Evolutionary conservation across 768 basidiomycete genomes (phyloP).

Genomic region (Lactarius sanguifluus): DNA sequence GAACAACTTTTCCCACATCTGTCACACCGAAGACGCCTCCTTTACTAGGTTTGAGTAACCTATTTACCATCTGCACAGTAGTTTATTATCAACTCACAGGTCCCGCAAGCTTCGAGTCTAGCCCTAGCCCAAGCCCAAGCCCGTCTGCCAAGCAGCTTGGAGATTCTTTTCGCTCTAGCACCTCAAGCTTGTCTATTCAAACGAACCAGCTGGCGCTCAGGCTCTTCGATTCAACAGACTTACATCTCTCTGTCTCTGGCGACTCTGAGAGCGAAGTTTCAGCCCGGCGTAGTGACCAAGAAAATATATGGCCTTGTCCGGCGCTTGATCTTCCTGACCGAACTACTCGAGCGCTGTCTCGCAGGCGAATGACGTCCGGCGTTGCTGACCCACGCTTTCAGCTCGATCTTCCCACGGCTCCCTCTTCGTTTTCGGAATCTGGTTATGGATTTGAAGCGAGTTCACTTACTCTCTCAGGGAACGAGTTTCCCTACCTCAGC

Average conservation of each 20-base stretch:
- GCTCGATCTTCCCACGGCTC: constrained; percentile 30
- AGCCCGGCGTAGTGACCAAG: constrained; percentile 14
- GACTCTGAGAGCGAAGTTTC: constrained; percentile 1
- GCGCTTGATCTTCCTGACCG: constrained; percentile 7
- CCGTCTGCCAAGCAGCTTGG: constrained; percentile 14
- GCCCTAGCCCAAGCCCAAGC: constrained; percentile 23
- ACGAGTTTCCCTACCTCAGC: constrained; percentile 16
- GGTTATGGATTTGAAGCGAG: constrained; percentile 19
- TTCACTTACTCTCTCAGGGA: constrained; percentile 14
- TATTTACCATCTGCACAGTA: not conserved
- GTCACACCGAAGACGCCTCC: constrained; percentile 18
- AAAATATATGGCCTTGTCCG: constrained; percentile 14
- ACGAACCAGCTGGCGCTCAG: constrained; percentile 7
- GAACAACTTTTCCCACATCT: not conserved
- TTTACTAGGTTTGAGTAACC: constrained; percentile 19
- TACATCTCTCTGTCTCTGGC: constrained; percentile 7
- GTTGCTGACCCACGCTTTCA: constrained; percentile 33
- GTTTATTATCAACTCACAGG: constrained; percentile 8
- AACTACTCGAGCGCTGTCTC: constrained; percentile 34
- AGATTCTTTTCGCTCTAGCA: constrained; percentile 7
- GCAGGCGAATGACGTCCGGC: constrained; percentile 37
- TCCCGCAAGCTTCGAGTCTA: constrained; percentile 13
- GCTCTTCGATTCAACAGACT: constrained; percentile 20
- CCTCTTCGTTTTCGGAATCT: constrained; percentile 27
- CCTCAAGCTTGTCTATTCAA: constrained; percentile 19